Conservation (phyloP, 768 basidiomycete species). For the Psilocybe cyanescens region DNA sequence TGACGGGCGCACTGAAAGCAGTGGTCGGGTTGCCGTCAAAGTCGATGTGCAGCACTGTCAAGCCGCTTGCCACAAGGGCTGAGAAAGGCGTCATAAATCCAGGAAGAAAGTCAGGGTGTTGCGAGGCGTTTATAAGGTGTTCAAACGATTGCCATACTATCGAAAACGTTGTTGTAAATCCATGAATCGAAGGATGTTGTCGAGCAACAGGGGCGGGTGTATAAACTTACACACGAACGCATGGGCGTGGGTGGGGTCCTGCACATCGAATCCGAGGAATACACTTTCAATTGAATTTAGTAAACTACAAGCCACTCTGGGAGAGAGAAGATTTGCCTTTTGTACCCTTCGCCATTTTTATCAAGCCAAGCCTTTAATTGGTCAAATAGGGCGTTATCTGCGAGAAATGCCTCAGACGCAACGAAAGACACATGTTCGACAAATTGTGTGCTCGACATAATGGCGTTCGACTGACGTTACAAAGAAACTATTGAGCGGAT, state of each 20-base stretch:
- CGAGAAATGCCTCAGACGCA: neutral
- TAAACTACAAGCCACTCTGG: neutral
- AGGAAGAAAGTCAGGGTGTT: neutral
- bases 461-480: neutral
- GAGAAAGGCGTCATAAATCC: neutral
- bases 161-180: neutral
- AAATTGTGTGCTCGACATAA: neutral
- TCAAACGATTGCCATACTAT: neutral
- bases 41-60: neutral
- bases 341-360: neutral
- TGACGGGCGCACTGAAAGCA: constrained; percentile 1
- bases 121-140: neutral
- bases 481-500: neutral
- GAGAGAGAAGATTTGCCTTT: neutral
- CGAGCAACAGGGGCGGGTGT: neutral
- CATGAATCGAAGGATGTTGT: neutral
- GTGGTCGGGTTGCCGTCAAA: neutral
- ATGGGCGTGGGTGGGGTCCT: neutral
- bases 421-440: neutral
- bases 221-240: neutral
- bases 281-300: neutral
- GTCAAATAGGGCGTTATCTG: neutral
- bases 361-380: neutral
- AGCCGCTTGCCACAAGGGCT: neutral
- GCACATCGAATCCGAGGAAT: neutral